Base-by-base conservation (phyloP, 345 rosid species). In the Boechera retrofracta region DNA sequence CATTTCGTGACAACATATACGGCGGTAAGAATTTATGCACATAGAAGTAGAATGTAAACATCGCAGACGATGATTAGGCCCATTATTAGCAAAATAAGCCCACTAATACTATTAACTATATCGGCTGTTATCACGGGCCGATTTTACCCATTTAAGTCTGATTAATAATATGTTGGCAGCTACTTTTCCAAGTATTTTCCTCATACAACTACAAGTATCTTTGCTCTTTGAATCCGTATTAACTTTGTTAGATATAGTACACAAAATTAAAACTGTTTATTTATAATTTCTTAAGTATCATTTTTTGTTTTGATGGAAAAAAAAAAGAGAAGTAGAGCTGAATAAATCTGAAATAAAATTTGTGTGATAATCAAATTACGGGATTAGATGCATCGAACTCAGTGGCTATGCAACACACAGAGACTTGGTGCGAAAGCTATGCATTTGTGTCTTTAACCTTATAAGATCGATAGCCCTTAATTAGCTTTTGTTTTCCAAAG, bases 371-470 rank as follows among this genome's bases (percentile, higher is more conserved):
- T 13, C 35, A 47, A 12, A 24, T 38, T 15, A 9, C 56, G 64
- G 4, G 61, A 9, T 32, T 13, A 76, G 47, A 13, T 69, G 64
- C 74, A 76, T 67, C 61, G 60, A 58, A 45, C 35, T 48, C 31
- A 31, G 33, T 57, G 28, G 73, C 7, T 26, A 75, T 28, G 52
- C 59, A 45, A n/a, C 7, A 59, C 33, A 59, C 21, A 52, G n/a
- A 38, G 4, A 61, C 69, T 69, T 61, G 64, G 45, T 52, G 74
- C 74, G 69, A 61, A 76, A 69, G 79, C 47, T 61, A 76, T 52
- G 69, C 74, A 69, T 76, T 10, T 21, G 47, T 69, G 79, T 76
- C 53, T 61, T 10, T 68, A 69, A 29, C 67, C n/a, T 57, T 47
- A 57, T 38, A 48, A 21, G 67, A 67, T 65, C 58, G 51, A 33